Conservation (phyloP, 345 rosid genomes). For the Hypericum androsaemum region DNA sequence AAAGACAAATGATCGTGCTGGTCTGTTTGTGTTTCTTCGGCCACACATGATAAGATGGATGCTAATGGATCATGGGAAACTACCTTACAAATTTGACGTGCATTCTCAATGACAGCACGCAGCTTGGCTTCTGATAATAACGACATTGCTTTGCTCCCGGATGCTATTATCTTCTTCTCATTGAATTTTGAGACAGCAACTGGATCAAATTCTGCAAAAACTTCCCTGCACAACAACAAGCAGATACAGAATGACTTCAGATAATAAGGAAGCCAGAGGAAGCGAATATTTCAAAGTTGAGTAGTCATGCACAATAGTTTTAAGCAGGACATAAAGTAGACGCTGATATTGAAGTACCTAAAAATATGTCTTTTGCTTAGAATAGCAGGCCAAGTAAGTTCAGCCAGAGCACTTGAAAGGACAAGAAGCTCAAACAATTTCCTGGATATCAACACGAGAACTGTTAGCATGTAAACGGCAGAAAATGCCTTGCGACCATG, state of each 20-base stretch:
- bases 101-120: slow-evolving; percentile 70
- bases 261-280: background rate
- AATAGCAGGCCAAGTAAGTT: slow-evolving; percentile 61
- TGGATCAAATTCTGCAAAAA: slow-evolving; percentile 71
- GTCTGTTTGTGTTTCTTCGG: background rate
- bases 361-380: slow-evolving; percentile 55
- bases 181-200: slow-evolving; percentile 56
- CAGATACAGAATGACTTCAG: background rate
- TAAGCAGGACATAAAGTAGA: too few relatives aligned
- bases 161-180: slow-evolving; percentile 59
- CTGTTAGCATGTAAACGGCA: slow-evolving; percentile 6
- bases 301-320: too few relatives aligned
- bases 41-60: background rate
- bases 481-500: background rate
- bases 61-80: slow-evolving; percentile 9
- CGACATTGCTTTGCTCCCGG: slow-evolving; percentile 55
- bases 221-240: slow-evolving; percentile 46
- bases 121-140: slow-evolving; percentile 65
- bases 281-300: too few relatives aligned
- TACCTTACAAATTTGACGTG: slow-evolving; percentile 69
- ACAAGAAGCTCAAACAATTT: slow-evolving; percentile 69
- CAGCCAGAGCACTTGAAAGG: slow-evolving; percentile 50
- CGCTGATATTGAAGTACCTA: slow-evolving; percentile 28
- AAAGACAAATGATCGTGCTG: background rate
- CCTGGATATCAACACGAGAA: slow-evolving; percentile 32